phyloP scores from a whole-genome alignment of 768 basidiomycete genomes.

The Pisolithus sp. region DNA sequence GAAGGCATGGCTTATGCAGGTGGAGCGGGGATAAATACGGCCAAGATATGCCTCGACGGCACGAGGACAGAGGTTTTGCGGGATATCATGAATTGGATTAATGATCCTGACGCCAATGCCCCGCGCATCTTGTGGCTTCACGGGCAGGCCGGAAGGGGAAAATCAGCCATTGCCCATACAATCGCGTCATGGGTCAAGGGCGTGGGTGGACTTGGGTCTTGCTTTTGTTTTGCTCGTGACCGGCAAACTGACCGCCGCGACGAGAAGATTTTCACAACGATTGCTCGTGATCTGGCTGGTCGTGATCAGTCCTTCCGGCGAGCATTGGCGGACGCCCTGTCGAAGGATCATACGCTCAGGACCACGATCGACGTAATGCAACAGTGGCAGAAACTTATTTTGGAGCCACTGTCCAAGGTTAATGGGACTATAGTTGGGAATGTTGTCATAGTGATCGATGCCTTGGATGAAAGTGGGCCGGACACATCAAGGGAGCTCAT shows the following conservation, averaged over 20 bases:
- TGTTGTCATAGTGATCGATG: conserved; percentile 23
- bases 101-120: not conserved
- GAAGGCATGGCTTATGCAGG: not conserved
- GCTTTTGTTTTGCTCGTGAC: conserved; percentile 11
- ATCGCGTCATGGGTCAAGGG: conserved; percentile 2
- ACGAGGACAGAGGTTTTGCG: conserved; percentile 8
- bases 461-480: conserved; percentile 12
- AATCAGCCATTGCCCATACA: conserved; percentile 2
- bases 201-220: conserved; percentile 9
- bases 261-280: conserved; percentile 2
- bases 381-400: conserved; percentile 13
- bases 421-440: conserved; percentile 9
- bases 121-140: not conserved
- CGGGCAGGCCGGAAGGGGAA: not conserved
- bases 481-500: conserved; percentile 1
- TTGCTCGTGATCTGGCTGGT: conserved; percentile 11
- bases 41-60: conserved; percentile 9
- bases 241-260: not conserved
- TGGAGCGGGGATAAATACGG: not conserved
- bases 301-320: conserved; percentile 1
- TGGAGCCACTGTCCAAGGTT: conserved; percentile 6
- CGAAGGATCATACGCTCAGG: not conserved
- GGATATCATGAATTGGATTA: conserved; percentile 10
- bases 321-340: not conserved
- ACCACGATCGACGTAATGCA: not conserved